Base-by-base conservation (phyloP, 768 basidiomycete species). In the Trametopsis cervina region DNA sequence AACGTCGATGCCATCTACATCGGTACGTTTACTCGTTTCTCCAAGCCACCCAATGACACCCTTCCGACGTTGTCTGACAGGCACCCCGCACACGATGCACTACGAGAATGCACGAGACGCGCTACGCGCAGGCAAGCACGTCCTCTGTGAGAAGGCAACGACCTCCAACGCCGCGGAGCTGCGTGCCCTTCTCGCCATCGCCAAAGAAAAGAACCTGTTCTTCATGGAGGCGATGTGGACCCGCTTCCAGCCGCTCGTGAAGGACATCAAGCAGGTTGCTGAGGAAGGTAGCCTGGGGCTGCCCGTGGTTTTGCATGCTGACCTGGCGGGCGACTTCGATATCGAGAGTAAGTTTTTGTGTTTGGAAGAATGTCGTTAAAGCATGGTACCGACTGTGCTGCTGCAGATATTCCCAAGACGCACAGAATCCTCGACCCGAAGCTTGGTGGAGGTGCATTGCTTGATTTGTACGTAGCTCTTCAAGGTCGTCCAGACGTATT, bases 191-290 rank as follows among this genome's bases (percentile, higher is more conserved):
- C 68, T 91, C 17, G 68, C 68, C 9, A 74, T 88, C 17, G 89
- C 92, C 2, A 85, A 85, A 63, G 78, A 88, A 60, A 70, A 83
- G 56, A 77, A 81, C 15, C 74, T 91, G 1, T 94, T 94, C 71
- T 78, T 94, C 57, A 93, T 94, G 90, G 92, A 94, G 66, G 89
- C 86, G 0, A 71, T 91, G 65, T 91, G 89, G 88, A 90, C 89
- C 27, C 74, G 86, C 27, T 89, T 89, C 70, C 82, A 85, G 49
- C 85, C 86, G 11, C 73, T 87, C 50, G 69, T 72, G 9, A 59
- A 70, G 15, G 85, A 85, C 51, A 68, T 89, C 45, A 82, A 83
- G 64, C 71, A 72, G 51, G 65, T 87, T 40, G 72, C 76, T 1
- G 78, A 85, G 42, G 71, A 72, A 46, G 84, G 83, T 4, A 65